Evolutionary conservation across 306 rosid genomes (phyloP).

Genomic region (Vigna angularis): DNA sequence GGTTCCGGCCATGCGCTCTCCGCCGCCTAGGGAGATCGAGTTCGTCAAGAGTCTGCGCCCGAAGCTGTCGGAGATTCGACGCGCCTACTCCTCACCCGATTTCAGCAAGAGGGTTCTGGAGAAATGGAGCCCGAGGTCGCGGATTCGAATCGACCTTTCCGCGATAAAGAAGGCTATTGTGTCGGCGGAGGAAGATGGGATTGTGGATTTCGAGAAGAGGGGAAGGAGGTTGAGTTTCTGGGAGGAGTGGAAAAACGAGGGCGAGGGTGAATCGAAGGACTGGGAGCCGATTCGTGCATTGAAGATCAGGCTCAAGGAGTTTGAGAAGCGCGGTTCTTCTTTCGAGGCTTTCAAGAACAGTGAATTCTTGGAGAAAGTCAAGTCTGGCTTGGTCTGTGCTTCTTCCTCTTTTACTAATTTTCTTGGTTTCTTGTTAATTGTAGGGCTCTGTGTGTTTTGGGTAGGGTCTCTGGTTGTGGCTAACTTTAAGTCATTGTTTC

Average conservation of each 20-base stretch:
- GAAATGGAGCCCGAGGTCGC: conserved; percentile 83
- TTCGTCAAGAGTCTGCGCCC: conserved; percentile 89
- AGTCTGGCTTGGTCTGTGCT: conserved; percentile 76
- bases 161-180: conserved; percentile 86
- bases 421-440: neutral
- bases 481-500: neutral
- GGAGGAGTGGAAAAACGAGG: conserved; percentile 69
- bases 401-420: conserved; percentile 5
- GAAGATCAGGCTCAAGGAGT: conserved; percentile 82
- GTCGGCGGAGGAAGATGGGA: conserved; percentile 69
- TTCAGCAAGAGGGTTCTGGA: conserved; percentile 95
- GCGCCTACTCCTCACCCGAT: conserved; percentile 88
- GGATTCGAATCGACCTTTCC: conserved; percentile 82
- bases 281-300: conserved; percentile 95
- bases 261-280: conserved; percentile 64
- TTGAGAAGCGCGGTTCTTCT: conserved; percentile 82
- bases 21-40: conserved; percentile 82
- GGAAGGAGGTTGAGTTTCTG: conserved; percentile 65
- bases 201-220: conserved; percentile 48
- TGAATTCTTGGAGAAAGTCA: conserved; percentile 87
- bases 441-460: neutral
- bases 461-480: neutral
- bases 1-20: conserved; percentile 72
- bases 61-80: conserved; percentile 74
- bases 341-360: conserved; percentile 79